Evolutionary conservation across 164 flowering plant species (phyloP).

Genomic region (Liquidambar formosana): DNA sequence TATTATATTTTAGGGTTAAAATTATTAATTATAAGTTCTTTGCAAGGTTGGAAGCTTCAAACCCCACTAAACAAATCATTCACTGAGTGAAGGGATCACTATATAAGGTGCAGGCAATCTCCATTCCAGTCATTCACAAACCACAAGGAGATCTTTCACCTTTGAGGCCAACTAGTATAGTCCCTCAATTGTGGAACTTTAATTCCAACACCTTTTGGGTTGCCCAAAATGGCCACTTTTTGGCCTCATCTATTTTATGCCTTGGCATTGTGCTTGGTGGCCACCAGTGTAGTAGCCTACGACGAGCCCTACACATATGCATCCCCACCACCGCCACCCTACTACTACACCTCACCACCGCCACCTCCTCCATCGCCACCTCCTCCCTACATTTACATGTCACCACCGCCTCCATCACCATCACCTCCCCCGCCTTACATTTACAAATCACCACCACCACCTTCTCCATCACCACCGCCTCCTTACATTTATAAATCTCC

Average conservation of each 20-base stretch:
- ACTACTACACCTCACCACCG: not conserved
- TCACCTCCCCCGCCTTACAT: not conserved
- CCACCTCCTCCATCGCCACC: not conserved
- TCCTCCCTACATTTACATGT: not conserved
- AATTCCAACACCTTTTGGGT: not conserved
- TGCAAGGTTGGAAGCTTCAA: constrained; percentile 10
- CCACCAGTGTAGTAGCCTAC: not conserved
- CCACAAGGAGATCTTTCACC: constrained; percentile 1
- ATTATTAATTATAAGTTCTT: no score
- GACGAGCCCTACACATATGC: not conserved
- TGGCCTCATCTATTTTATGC: not conserved
- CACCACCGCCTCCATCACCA: not conserved
- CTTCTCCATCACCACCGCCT: not conserved
- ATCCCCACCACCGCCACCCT: not conserved
- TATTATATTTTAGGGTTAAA: no score
- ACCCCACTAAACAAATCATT: not conserved
- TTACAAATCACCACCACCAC: not conserved
- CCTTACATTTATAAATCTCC: not conserved
- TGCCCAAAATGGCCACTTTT: not conserved
- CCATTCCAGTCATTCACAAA: not conserved
- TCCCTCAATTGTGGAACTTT: no score
- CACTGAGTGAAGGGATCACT: not conserved
- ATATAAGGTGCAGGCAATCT: constrained; percentile 4
- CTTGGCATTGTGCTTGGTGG: not conserved
- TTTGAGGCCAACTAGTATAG: not conserved